Evolutionary conservation across 108 stramenopile genomes (phyloP), one percentile per base, ranked within the genome.

Genomic region (Pseudonitzschia delicatissima): DNA sequence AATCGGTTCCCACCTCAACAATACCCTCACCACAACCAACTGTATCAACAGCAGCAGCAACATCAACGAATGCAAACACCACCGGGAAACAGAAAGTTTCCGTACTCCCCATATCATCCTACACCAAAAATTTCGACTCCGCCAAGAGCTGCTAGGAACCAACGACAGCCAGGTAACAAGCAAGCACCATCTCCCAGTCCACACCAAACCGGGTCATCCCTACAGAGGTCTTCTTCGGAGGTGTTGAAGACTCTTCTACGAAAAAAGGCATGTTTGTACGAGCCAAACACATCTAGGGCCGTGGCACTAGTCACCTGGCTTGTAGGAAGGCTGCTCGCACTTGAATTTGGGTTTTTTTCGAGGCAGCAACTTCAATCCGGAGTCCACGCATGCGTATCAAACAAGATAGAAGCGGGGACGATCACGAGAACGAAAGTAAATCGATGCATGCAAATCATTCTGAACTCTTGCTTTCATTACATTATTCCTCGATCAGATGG

Each of bases 391-490:
- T 88, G 87, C 58, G 90, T 94, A 11, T 76, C 85, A 26, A 40
- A 62, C 23, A 91, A 91, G 62, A 94, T 94, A 57, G 80, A 89
- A 12, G 70, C 78, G 8, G 87, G 90, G 17, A 76, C 66, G 21
- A 90, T 94, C 66, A 94, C 93, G 18, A 67, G 93, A 32, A 94
- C 93, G 25, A 94, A 91, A 48, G 93, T 94, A 13, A 94, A 94
- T 66, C 76, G 93, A 20, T 94, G 93, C 77, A 94, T 94, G 92
- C 93, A 94, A 65, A 89, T 94, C 34, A 94, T 94, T 39, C 77
- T 94, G 60, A 94, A 94, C 76, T 85, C 83, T 23, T 94, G 93
- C 71, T 94, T 94, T 66, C 93, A 94, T 66, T 94, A 94, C 76
- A 91, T 94, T 26, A 94, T 94, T 28, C 93, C 89, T 1, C 66